Conservation (phyloP, 495 filamentous ascomycete genomes). For the Xylaria cubensis region DNA sequence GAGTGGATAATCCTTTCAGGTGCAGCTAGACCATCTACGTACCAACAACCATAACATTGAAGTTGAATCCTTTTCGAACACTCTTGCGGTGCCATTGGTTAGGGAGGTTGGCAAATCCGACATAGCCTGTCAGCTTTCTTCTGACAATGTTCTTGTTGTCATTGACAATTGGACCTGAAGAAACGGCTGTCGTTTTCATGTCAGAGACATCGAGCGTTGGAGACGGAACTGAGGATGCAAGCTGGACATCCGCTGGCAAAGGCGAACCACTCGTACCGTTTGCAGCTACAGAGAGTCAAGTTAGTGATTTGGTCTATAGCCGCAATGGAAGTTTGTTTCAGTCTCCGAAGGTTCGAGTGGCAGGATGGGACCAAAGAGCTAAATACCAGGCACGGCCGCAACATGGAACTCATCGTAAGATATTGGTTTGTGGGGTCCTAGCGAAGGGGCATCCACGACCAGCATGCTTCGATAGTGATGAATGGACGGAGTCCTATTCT, state of each 20-base stretch:
- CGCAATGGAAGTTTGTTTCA: not conserved
- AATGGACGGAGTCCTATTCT: conserved; percentile 41
- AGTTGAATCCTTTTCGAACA: conserved; percentile 99
- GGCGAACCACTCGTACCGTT: conserved; percentile 68
- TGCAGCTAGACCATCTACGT: conserved; percentile 40
- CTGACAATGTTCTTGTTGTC: conserved; percentile 98
- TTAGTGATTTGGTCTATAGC: conserved; percentile 35
- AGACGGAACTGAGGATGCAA: conserved; percentile 48
- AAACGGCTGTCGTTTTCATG: conserved; percentile 67
- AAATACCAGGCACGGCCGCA: conserved; percentile 46
- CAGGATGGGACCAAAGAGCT: conserved; percentile 41
- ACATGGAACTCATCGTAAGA: conserved; percentile 56
- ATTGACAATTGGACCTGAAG: conserved; percentile 55
- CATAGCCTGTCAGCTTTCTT: conserved; percentile 96
- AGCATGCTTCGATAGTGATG: conserved; percentile 58
- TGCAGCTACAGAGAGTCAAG: conserved; percentile 49
- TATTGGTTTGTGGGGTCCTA: conserved; percentile 52
- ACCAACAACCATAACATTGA: conserved; percentile 99
- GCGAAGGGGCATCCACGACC: conserved; percentile 54
- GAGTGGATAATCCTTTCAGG: conserved; percentile 24
- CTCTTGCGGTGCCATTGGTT: conserved; percentile 99
- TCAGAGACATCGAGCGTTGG: conserved; percentile 72
- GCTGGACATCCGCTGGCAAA: conserved; percentile 58
- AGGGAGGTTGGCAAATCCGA: conserved; percentile 97
- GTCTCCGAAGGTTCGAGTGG: conserved; percentile 31